These are phyloP conservation scores for Xylaria scruposa DNA, from an alignment of 495 filamentous ascomycete species.

Conservation along the genomic window DNA sequence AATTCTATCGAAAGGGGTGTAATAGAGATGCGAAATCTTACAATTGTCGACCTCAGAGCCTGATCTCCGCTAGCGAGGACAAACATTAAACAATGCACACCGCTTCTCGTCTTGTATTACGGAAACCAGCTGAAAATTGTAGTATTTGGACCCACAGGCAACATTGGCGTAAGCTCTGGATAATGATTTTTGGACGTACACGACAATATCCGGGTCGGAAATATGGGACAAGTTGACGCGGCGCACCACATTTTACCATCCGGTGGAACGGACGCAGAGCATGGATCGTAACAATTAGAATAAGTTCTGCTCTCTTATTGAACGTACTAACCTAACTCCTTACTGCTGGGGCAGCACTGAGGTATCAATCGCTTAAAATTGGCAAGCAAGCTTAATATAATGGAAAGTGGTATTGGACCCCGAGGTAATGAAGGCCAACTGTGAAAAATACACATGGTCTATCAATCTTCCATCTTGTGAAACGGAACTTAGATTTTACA, in stretches of 20 bases:
- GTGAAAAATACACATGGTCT: not conserved
- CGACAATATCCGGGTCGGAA: not conserved
- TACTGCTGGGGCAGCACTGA: not conserved
- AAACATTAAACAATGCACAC: not conserved
- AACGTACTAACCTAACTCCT: too few species aligned
- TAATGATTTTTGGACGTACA: not conserved
- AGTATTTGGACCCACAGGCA: not conserved
- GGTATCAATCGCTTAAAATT: not conserved
- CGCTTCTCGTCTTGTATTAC: slow-evolving; percentile 17
- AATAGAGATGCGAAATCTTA: not conserved
- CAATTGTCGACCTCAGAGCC: not conserved
- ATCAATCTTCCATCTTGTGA: not conserved
- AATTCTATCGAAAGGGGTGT: not conserved
- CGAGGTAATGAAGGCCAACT: not conserved
- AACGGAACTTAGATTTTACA: not conserved
- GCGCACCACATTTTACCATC: not conserved
- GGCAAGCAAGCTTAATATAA: not conserved
- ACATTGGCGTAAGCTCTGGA: slow-evolving; percentile 1
- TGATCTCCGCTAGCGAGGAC: not conserved
- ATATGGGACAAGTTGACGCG: not conserved
- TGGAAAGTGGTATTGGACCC: not conserved
- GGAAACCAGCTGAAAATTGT: slow-evolving; percentile 2
- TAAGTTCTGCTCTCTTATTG: too few species aligned
- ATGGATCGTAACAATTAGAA: not conserved
- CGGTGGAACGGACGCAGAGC: not conserved